These are phyloP conservation scores for Prunus mira DNA, from an alignment of 306 rosid species.

Conservation along the genomic window DNA sequence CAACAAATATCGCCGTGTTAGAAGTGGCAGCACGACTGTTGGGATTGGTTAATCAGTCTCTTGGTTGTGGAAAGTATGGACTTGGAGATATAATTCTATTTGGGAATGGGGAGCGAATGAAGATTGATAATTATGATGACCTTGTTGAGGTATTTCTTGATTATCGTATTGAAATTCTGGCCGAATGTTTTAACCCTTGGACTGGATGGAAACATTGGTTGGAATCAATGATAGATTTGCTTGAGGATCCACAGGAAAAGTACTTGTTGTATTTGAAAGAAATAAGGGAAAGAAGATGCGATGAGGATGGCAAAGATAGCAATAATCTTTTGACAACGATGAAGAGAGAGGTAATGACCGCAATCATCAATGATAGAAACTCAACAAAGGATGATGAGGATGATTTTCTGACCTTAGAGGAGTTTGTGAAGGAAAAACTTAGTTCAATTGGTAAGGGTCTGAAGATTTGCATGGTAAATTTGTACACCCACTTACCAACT, in stretches of 20 bases:
- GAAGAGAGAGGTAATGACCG: not conserved
- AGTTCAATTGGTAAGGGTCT: slow-evolving; percentile 9
- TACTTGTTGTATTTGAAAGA: slow-evolving; percentile 23
- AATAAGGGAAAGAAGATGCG: not conserved
- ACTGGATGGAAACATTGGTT: slow-evolving; percentile 23
- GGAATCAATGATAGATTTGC: slow-evolving; percentile 24
- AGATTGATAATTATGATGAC: not conserved
- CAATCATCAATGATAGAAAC: not conserved
- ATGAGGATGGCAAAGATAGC: not conserved
- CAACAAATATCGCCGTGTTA: slow-evolving; percentile 40
- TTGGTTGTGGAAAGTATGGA: slow-evolving; percentile 6
- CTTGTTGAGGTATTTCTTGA: slow-evolving; percentile 30
- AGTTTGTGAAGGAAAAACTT: slow-evolving; percentile 32
- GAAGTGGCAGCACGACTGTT: slow-evolving; percentile 28
- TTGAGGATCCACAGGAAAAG: slow-evolving; percentile 22
- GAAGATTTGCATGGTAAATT: not conserved
- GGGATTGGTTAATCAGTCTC: slow-evolving; percentile 3
- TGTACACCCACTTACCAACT: not conserved
- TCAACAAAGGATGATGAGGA: not conserved
- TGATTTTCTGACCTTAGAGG: slow-evolving; percentile 25
- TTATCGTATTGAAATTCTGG: slow-evolving; percentile 16
- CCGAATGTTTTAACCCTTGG: not conserved
- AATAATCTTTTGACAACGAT: no score
- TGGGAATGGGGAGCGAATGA: slow-evolving; percentile 10
- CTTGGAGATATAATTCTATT: slow-evolving; percentile 39